These are phyloP conservation scores for Pythium grandisporangium DNA, from an alignment of 352 stramenopile genomes.

Conservation along the genomic window DNA sequence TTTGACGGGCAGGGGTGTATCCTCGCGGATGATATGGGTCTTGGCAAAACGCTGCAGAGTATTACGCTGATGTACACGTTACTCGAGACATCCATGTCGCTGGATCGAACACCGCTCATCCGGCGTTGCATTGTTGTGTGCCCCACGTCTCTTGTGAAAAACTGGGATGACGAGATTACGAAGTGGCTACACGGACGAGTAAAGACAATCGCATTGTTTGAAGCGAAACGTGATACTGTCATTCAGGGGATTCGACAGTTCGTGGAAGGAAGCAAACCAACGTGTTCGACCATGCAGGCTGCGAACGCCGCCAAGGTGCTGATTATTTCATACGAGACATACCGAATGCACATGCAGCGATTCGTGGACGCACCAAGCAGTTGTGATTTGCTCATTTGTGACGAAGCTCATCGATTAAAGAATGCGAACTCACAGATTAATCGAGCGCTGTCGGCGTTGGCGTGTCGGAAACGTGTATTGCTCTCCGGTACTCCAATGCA, in stretches of 20 bases:
- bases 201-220: constrained; percentile 76
- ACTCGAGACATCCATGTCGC: constrained; percentile 54
- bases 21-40: constrained; percentile 83
- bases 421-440: constrained; percentile 95
- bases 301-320: constrained; percentile 57
- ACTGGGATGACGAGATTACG: constrained; percentile 86
- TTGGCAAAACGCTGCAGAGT: constrained; percentile 85
- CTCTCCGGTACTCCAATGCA: constrained; percentile 98
- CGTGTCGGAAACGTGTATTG: constrained; percentile 89
- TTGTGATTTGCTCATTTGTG: constrained; percentile 97
- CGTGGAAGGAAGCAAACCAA: constrained; percentile 68
- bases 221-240: constrained; percentile 72
- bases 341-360: constrained; percentile 88
- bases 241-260: constrained; percentile 80
- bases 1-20: constrained; percentile 84
- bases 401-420: constrained; percentile 98
- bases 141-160: constrained; percentile 83
- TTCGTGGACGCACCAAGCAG: constrained; percentile 79
- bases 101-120: constrained; percentile 42
- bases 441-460: constrained; percentile 62
- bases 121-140: constrained; percentile 74
- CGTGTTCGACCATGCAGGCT: constrained; percentile 17
- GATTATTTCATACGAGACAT: constrained; percentile 89
- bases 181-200: constrained; percentile 82
- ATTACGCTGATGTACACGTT: constrained; percentile 84